Conservation (phyloP, 805 yeast genomes). For the Teunomyces cretensis region DNA sequence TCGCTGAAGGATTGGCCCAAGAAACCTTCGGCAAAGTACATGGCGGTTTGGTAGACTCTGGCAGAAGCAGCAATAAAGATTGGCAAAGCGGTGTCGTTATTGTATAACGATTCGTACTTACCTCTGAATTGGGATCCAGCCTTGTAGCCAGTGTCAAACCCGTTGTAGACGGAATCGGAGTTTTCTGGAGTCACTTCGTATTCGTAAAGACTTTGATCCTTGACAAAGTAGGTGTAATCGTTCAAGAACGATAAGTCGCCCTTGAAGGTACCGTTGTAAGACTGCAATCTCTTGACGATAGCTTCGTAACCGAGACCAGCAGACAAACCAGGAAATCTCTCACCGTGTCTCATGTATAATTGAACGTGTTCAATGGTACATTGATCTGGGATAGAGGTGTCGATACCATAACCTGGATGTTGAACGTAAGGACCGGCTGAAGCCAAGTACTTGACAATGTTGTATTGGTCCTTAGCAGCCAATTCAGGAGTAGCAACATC, state of each 20-base stretch:
- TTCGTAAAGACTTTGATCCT: slow-evolving; percentile 40
- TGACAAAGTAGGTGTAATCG: slow-evolving; percentile 50
- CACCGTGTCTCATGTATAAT: slow-evolving; percentile 75
- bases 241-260: slow-evolving; percentile 57
- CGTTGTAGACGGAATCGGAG: slow-evolving; percentile 48
- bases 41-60: slow-evolving; percentile 56
- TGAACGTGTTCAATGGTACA: slow-evolving; percentile 68
- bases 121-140: slow-evolving; percentile 51
- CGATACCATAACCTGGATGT: slow-evolving; percentile 25
- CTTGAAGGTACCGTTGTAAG: slow-evolving; percentile 27
- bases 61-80: slow-evolving; percentile 56
- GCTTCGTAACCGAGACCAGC: slow-evolving; percentile 29
- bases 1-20: slow-evolving; percentile 42
- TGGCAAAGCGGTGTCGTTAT: slow-evolving; percentile 35
- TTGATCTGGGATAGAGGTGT: slow-evolving; percentile 29
- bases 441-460: slow-evolving; percentile 23
- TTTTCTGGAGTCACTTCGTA: slow-evolving; percentile 51
- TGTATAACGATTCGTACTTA: slow-evolving; percentile 50
- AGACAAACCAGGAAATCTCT: slow-evolving; percentile 50
- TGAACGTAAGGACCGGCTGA: slow-evolving; percentile 28
- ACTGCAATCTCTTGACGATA: slow-evolving; percentile 24
- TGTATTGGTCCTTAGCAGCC: slow-evolving; percentile 25
- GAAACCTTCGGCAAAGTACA: slow-evolving; percentile 60
- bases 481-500: slow-evolving; percentile 27
- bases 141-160: slow-evolving; percentile 46